A percentile compares a stretch with the other conserved stretches of the same genome.
Conservation (phyloP, 2,329 filamentous ascomycete species). For the Penicillium brevicompactum region DNA sequence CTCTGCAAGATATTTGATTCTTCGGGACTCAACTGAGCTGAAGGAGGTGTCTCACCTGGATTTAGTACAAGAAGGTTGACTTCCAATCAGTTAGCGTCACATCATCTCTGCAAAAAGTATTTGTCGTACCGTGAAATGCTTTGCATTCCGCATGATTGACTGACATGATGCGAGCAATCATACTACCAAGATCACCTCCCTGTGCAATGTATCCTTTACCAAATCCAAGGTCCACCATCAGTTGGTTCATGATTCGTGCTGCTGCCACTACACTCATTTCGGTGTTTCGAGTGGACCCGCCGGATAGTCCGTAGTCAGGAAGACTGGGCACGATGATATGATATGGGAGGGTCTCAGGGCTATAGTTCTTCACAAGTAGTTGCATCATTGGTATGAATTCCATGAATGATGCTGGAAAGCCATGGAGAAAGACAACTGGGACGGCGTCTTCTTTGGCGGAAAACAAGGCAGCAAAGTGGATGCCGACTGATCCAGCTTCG, state of each 20-base stretch:
- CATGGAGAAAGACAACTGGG: constrained; percentile 57
- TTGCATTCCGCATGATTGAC: constrained; percentile 50
- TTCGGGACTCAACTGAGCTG: not conserved
- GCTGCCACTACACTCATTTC: constrained; percentile 38
- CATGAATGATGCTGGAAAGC: constrained; percentile 56
- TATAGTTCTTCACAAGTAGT: constrained; percentile 51
- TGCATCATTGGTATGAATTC: constrained; percentile 59
- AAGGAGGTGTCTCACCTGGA: not conserved
- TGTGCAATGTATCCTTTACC: constrained; percentile 55
- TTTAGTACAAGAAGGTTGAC: constrained; percentile 11
- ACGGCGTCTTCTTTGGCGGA: constrained; percentile 53
- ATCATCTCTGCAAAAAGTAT: not conserved
- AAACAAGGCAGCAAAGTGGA: constrained; percentile 61
- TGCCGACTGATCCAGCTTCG: constrained; percentile 33
- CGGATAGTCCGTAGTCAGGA: constrained; percentile 49
- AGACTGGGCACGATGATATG: constrained; percentile 60
- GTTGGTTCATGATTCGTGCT: constrained; percentile 51
- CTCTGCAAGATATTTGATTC: constrained; percentile 21
- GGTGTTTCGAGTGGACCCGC: not conserved
- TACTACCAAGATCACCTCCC: constrained; percentile 59
- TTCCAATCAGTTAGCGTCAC: not conserved
- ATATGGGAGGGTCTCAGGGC: constrained; percentile 55
- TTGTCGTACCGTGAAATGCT: constrained; percentile 30
- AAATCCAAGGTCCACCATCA: constrained; percentile 59
- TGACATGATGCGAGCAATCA: constrained; percentile 48